Evolutionary conservation across 164 flowering plant species (phyloP), one percentile per base, ranked within the genome.

Genomic region (Annona squamosa): DNA sequence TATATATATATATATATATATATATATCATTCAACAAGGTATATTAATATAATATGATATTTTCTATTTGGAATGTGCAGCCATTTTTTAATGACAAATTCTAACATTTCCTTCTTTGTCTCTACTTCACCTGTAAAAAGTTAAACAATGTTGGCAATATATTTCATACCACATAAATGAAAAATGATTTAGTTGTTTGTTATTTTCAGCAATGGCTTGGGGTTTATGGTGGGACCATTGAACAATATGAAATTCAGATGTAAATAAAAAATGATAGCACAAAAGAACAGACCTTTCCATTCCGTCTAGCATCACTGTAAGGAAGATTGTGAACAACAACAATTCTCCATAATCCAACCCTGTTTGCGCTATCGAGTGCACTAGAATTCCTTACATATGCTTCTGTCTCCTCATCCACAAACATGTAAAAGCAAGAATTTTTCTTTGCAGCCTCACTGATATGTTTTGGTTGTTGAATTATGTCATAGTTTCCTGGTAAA

Each of bases 371-470:
- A 18, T 81, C 84, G 71, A 90, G 72, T 56, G 68, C 70, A 81
- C 89, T 87, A 42, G 90, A 76, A 76, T 91, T 93, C 77, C 76
- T 90, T 80, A 95, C 78, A 79, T 81, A 87, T 63, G 88, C 85
- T 84, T 89, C 92, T 17, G 99, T 95, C 73, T 91, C 93, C 77
- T 90, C 97, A 84, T 95, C 99, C 72, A 95, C 79, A 80, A 95
- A 95, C 98, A 95, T 90, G 74, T 75, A 91, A 74, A 95, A 95
- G 63, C 88, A 89, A 69, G 87, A 80, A 76, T 80, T 80, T 76
- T 77, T 77, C 80, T 75, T 85, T 69, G 99, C 82, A 63, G 72
- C 73, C 71, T 87, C 87, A 83, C 97, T 86, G 70, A 93, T 86
- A 73, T 90, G 88, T 71, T 65, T 81, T 17, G 98, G 99, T 77